phyloP scores from a whole-genome alignment of 2,329 filamentous ascomycete species.

The Fusarium sp. region DNA sequence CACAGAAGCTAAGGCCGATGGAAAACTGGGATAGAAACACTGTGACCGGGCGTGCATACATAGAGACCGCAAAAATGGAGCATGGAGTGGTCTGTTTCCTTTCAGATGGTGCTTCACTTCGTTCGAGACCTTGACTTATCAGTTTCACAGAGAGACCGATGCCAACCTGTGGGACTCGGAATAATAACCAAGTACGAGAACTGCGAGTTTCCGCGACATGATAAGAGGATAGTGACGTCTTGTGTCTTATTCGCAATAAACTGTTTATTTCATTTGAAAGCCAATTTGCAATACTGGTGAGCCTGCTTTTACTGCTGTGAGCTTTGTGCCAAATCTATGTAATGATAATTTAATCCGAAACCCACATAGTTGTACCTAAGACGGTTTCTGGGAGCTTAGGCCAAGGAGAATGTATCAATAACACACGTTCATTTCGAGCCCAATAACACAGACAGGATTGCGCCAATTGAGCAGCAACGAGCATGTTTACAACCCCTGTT shows the following conservation, averaged over 20 bases:
- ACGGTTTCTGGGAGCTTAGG: too few relatives aligned
- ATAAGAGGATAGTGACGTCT: constrained; percentile 35
- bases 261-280: not conserved
- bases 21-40: constrained; percentile 68
- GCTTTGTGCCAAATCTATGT: too few relatives aligned
- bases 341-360: too few relatives aligned
- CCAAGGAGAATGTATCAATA: too few relatives aligned
- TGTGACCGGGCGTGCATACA: constrained; percentile 24
- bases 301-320: not conserved
- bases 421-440: too few relatives aligned
- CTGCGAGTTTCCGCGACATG: constrained; percentile 19
- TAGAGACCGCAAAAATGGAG: constrained; percentile 16
- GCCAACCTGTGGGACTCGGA: constrained; percentile 19
- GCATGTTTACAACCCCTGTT: not conserved
- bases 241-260: constrained; percentile 7
- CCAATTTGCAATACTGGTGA: not conserved
- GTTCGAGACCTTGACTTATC: not conserved
- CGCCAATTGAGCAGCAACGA: too few relatives aligned
- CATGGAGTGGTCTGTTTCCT: constrained; percentile 11
- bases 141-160: not conserved
- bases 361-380: too few relatives aligned
- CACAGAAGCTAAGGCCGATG: constrained; percentile 77
- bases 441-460: too few relatives aligned
- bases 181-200: constrained; percentile 28
- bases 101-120: constrained; percentile 11